Percentiles rank a stretch among this genome's conserved stretches.
phyloP scores from a whole-genome alignment of 257 asterid species.

The Dorcoceras hygrometricum region DNA sequence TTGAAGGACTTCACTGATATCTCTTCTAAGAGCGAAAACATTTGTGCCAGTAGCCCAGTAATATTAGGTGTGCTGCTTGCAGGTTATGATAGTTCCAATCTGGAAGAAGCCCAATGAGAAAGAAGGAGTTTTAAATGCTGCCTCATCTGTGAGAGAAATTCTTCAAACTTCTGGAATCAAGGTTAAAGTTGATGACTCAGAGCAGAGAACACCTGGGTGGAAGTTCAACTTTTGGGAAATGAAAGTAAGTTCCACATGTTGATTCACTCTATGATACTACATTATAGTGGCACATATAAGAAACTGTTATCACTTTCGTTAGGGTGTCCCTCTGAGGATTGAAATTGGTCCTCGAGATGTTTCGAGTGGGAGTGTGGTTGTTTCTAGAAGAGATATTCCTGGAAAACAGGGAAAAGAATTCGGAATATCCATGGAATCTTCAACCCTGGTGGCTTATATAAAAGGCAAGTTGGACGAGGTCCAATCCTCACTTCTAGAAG shows the following conservation, averaged over 20 bases:
- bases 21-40: conserved; percentile 8
- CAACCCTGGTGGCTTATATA: conserved; percentile 62
- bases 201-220: conserved; percentile 99
- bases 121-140: conserved; percentile 64
- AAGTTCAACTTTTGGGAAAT: conserved; percentile 96
- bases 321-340: conserved; percentile 97
- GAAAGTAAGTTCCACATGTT: conserved; percentile 56
- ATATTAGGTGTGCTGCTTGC: conserved; percentile 25
- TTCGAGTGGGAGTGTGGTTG: conserved; percentile 69
- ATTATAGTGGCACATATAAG: background rate
- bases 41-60: conserved; percentile 4
- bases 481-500: conserved; percentile 71
- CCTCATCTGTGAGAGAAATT: conserved; percentile 63
- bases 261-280: background rate
- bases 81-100: conserved; percentile 91
- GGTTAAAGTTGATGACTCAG: conserved; percentile 84
- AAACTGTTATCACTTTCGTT: background rate
- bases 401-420: conserved; percentile 94
- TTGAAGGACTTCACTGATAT: conserved; percentile 23
- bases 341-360: conserved; percentile 98
- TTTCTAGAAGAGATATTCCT: conserved; percentile 89
- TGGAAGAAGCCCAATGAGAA: conserved; percentile 83
- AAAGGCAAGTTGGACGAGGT: conserved; percentile 69
- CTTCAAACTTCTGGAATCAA: conserved; percentile 74
- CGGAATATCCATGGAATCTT: conserved; percentile 88